Evolutionary conservation across 371 early-diverging fungal genomes (phyloP).

Genomic region (Coelomomyces lativittatus): DNA sequence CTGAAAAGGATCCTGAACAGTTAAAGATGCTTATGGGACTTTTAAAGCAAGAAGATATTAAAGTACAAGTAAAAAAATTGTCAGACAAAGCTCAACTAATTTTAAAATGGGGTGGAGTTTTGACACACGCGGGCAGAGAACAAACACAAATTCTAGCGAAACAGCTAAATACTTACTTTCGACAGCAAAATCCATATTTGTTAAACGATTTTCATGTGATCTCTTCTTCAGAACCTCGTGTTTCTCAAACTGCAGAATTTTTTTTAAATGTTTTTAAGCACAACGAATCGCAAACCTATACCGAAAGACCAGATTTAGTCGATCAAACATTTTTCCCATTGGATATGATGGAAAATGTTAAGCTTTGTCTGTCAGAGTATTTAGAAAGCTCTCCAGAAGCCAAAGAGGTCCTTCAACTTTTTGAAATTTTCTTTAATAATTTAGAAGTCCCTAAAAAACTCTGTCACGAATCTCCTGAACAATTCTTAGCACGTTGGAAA

Average conservation of each 20-base stretch:
- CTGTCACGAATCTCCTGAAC: no score
- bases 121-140: slow-evolving; percentile 82
- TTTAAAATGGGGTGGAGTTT: slow-evolving; percentile 8
- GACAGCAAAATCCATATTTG: slow-evolving; percentile 62
- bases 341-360: no score
- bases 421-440: no score
- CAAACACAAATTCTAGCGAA: slow-evolving; percentile 83
- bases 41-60: slow-evolving; percentile 72
- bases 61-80: slow-evolving; percentile 74
- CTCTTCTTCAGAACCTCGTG: slow-evolving; percentile 72
- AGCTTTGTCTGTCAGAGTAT: no score
- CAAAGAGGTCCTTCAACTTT: no score
- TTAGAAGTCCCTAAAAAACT: no score
- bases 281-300: slow-evolving; percentile 7
- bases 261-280: slow-evolving; percentile 60
- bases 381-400: no score
- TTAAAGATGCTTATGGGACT: slow-evolving; percentile 15
- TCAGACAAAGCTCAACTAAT: slow-evolving; percentile 50
- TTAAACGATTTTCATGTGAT: slow-evolving; percentile 71
- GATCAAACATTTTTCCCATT: no score
- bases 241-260: slow-evolving; percentile 66
- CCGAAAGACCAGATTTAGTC: slow-evolving; percentile 7
- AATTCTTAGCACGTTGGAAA: no score
- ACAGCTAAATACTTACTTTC: slow-evolving; percentile 74
- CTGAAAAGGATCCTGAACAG: slow-evolving; percentile 1